Conservation (phyloP, 257 asterid species). For the Paulownia fortunei region DNA sequence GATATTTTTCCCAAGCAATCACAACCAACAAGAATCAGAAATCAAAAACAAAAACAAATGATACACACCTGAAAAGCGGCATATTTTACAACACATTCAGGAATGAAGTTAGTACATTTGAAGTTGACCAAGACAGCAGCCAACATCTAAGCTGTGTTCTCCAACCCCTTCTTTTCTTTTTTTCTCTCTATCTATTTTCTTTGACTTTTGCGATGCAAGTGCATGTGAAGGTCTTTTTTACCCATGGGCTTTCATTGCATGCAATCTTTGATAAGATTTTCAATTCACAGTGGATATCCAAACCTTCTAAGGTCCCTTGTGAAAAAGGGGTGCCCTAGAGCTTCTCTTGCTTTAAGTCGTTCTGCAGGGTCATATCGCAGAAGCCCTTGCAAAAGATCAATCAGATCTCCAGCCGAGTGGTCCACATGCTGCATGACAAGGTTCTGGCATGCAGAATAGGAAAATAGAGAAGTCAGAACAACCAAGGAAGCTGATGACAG, state of each 20-base stretch:
- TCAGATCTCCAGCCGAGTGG: slow-evolving; percentile 84
- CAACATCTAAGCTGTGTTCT: slow-evolving; percentile 22
- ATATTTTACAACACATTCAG: slow-evolving; percentile 43
- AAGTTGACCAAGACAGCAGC: slow-evolving; percentile 31
- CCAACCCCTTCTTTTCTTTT: slow-evolving; percentile 4
- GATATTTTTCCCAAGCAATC: slow-evolving; percentile 29
- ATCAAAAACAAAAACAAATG: not conserved
- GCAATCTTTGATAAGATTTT: not conserved
- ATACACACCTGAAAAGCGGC: slow-evolving; percentile 41
- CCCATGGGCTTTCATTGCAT: slow-evolving; percentile 6
- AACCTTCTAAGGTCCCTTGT: slow-evolving; percentile 60
- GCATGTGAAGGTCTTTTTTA: slow-evolving; percentile 22
- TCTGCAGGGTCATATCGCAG: slow-evolving; percentile 69
- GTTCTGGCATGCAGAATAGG: slow-evolving; percentile 50
- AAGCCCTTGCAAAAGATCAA: slow-evolving; percentile 83
- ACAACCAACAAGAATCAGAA: slow-evolving; percentile 21
- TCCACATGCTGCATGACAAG: slow-evolving; percentile 86
- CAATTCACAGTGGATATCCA: slow-evolving; percentile 54
- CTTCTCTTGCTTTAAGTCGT: slow-evolving; percentile 77
- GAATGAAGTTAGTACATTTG: slow-evolving; percentile 38
- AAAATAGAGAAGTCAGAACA: not conserved
- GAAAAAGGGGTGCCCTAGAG: slow-evolving; percentile 73
- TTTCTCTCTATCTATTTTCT: slow-evolving; percentile 27
- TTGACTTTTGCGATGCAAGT: slow-evolving; percentile 6
- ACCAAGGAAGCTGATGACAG: not conserved